Conservation (phyloP, 1,284 basidiomycete genomes). For the Irpex rosettiformis region DNA sequence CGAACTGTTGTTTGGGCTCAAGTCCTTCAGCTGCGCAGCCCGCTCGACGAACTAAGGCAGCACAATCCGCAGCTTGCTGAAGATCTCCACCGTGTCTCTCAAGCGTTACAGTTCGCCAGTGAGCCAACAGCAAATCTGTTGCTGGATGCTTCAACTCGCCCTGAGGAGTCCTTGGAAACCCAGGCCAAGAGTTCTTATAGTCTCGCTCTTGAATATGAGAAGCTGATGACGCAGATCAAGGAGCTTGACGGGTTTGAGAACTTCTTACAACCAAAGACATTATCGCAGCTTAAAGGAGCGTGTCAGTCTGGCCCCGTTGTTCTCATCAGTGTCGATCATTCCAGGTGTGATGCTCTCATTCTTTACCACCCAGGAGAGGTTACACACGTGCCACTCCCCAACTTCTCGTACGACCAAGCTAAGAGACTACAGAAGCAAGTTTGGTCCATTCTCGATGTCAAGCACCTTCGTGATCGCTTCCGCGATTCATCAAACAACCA, state of each 20-base stretch:
- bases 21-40: no score
- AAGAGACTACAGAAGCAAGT: background rate
- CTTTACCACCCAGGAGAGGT: background rate
- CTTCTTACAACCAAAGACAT: background rate
- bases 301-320: background rate
- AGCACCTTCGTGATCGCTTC: background rate
- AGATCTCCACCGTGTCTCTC: no score
- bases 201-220: background rate
- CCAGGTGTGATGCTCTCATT: background rate
- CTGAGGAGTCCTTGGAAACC: no score
- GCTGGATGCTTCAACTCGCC: no score
- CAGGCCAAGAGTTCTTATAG: no score
- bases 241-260: background rate
- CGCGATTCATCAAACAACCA: background rate
- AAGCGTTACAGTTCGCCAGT: no score
- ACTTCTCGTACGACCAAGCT: background rate
- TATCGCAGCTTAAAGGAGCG: background rate
- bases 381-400: background rate
- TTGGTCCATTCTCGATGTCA: background rate
- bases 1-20: no score
- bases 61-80: no score
- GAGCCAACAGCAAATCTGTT: no score
- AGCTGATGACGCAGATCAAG: background rate
- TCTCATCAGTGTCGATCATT: background rate
- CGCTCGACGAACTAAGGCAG: no score